Conservation (phyloP, 2,329 filamentous ascomycete species). For the Aspergillus terreus region DNA sequence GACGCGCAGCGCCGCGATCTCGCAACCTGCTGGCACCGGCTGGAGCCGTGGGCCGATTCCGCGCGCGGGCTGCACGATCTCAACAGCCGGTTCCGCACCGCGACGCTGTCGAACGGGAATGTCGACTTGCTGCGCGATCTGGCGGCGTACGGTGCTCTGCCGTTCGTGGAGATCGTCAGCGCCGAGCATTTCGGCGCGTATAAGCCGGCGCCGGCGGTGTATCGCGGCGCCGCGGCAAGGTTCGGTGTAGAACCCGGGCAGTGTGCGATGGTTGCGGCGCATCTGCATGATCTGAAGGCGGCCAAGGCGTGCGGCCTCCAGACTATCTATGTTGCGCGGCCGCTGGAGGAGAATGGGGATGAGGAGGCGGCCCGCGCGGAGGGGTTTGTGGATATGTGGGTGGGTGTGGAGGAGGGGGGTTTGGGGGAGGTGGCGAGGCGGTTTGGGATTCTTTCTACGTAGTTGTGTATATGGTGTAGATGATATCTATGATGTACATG, state of each 20-base stretch:
- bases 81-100: constrained; percentile 55
- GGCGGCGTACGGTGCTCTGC: constrained; percentile 53
- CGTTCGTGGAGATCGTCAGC: constrained; percentile 61
- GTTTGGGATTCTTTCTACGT: constrained; percentile 34
- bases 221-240: constrained; percentile 62
- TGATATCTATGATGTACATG: too few relatives aligned
- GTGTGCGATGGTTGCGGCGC: constrained; percentile 74
- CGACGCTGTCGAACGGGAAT: constrained; percentile 75
- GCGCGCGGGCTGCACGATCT: constrained; percentile 54
- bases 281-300: constrained; percentile 64
- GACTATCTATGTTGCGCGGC: constrained; percentile 71
- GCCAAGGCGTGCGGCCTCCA: constrained; percentile 63
- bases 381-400: constrained; percentile 64
- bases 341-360: constrained; percentile 61
- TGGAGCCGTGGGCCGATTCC: constrained; percentile 66
- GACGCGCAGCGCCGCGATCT: constrained; percentile 59
- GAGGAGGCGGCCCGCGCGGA: constrained; percentile 52
- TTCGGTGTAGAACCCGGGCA: constrained; percentile 57
- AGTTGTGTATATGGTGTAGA: background rate
- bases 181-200: constrained; percentile 70
- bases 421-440: constrained; percentile 51
- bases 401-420: constrained; percentile 49
- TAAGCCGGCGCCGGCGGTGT: constrained; percentile 67
- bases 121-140: constrained; percentile 63
- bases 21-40: constrained; percentile 67